A percentile compares a stretch with the other conserved stretches of the same genome.
phyloP scores from a whole-genome alignment of 306 rosid species.

The Lathyrus oleraceus region DNA sequence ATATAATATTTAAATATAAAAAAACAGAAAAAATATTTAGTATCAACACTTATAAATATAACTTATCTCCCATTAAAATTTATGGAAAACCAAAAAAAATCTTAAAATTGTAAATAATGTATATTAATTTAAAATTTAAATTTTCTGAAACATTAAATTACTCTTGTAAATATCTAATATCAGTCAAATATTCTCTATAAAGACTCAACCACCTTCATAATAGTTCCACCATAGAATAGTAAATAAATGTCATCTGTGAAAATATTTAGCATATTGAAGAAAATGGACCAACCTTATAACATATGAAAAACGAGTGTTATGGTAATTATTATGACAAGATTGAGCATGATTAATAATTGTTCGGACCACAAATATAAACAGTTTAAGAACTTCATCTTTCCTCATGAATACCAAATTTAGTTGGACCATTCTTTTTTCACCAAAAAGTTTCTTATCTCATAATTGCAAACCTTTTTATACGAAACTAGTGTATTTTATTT shows the following conservation, averaged over 20 bases:
- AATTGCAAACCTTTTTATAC: constrained; percentile 32
- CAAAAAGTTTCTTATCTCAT: constrained; percentile 28
- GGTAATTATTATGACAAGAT: constrained; percentile 40
- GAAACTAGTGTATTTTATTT: constrained; percentile 32
- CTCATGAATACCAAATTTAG: constrained; percentile 23
- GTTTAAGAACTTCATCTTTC: constrained; percentile 25
- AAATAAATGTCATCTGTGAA: background rate
- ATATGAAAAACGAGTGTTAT: constrained; percentile 31
- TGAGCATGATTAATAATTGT: constrained; percentile 34
- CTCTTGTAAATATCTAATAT: no score
- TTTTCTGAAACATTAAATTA: no score
- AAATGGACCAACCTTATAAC: constrained; percentile 37
- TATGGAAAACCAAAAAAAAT: no score
- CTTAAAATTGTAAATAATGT: no score
- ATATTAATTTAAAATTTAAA: no score
- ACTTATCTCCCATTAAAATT: no score
- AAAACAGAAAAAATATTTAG: no score
- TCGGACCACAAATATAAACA: constrained; percentile 41
- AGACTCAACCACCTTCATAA: no score
- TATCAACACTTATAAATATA: no score
- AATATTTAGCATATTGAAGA: constrained; percentile 18
- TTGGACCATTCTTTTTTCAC: constrained; percentile 33
- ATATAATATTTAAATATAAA: no score
- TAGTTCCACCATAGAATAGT: background rate
- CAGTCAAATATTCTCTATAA: no score